A percentile compares a stretch with the other conserved stretches of the same genome.
Conservation (phyloP, 148 eudicot genomes). For the Gaultheria prostrata region DNA sequence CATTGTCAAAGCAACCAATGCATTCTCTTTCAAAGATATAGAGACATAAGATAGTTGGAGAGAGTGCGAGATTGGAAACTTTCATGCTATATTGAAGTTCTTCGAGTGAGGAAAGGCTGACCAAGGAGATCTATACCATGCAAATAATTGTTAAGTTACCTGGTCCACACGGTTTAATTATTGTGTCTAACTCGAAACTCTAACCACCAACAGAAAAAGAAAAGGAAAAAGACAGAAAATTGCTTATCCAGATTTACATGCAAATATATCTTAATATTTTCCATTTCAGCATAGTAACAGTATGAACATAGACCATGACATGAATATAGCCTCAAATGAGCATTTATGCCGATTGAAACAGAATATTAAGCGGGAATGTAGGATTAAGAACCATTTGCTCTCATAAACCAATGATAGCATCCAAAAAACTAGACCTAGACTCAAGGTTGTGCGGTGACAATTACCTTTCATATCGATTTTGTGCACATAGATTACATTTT, state of each 20-base stretch:
- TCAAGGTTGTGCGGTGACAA: not conserved
- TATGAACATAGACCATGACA: not conserved
- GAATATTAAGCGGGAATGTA: not conserved
- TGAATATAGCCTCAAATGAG: not conserved
- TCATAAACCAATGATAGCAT: not conserved
- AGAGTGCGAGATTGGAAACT: not conserved
- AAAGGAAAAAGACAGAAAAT: not conserved
- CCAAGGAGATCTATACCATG: not conserved
- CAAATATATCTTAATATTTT: not conserved
- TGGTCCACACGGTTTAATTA: not conserved
- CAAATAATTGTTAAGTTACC: not conserved
- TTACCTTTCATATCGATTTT: not conserved
- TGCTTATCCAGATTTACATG: not conserved
- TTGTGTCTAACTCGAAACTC: not conserved
- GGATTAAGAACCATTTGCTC: not conserved
- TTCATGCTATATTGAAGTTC: not conserved
- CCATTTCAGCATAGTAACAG: not conserved
- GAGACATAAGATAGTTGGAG: not conserved
- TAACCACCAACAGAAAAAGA: not conserved
- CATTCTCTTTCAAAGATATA: not conserved
- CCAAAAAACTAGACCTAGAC: constrained; percentile 10
- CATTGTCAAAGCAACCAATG: not conserved
- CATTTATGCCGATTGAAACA: not conserved
- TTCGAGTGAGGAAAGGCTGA: not conserved
- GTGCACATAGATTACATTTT: not conserved